A percentile compares a stretch with the other conserved stretches of the same genome.
Evolutionary conservation across 495 filamentous ascomycete species (phyloP).

Genomic region (Penicillium bialowiezense): DNA sequence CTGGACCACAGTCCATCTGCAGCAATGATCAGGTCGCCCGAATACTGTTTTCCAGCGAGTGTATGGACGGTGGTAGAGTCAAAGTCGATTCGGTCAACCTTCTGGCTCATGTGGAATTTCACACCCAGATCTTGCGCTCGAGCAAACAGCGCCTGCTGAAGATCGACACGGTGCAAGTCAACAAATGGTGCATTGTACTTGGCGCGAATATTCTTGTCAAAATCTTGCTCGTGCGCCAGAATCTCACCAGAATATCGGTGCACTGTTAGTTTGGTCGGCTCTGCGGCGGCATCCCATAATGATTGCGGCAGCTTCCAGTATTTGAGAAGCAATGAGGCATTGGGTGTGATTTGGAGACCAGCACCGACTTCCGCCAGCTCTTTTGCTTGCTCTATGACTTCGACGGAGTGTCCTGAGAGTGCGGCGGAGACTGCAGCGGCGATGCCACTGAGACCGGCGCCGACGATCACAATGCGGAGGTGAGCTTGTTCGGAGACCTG

Average conservation of each 20-base stretch:
- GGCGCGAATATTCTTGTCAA: conserved; percentile 37
- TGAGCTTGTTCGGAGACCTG: conserved; percentile 3
- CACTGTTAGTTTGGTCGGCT: conserved; percentile 54
- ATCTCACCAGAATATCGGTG: conserved; percentile 54
- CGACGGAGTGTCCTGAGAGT: conserved; percentile 58
- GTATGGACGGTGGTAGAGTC: conserved; percentile 23
- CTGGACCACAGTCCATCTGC: conserved; percentile 57
- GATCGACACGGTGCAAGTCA: conserved; percentile 59
- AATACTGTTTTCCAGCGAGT: conserved; percentile 23
- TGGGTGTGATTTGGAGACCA: conserved; percentile 58
- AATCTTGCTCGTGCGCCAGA: conserved; percentile 50
- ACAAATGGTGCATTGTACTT: conserved; percentile 52
- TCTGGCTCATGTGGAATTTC: conserved; percentile 42
- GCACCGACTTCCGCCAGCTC: conserved; percentile 55
- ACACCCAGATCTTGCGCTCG: conserved; percentile 54
- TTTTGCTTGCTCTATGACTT: conserved; percentile 60
- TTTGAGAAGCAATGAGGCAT: conserved; percentile 51
- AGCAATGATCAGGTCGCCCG: conserved; percentile 54
- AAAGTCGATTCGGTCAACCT: conserved; percentile 43
- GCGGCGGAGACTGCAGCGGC: conserved; percentile 59
- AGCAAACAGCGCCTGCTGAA: conserved; percentile 51
- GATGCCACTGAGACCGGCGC: conserved; percentile 59
- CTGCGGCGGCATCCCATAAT: conserved; percentile 45
- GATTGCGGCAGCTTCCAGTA: conserved; percentile 50
- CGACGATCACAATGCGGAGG: conserved; percentile 32